Conservation (phyloP, 1,284 basidiomycete genomes). For the Cryptococcus sp. region DNA sequence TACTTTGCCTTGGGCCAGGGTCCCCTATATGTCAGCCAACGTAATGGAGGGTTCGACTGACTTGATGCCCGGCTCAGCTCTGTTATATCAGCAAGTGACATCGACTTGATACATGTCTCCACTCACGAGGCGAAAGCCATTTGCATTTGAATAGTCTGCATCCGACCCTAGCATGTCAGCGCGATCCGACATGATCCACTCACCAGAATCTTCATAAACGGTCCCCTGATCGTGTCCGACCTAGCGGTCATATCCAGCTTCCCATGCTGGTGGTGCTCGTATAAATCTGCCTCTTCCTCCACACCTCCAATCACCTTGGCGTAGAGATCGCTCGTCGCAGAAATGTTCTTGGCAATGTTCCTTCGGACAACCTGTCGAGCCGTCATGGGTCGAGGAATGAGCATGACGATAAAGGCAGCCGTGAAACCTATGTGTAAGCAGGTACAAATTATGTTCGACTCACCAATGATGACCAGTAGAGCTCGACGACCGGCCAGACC, state of each 20-base stretch:
- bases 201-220: conserved; percentile 33
- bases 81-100: conserved; percentile 7
- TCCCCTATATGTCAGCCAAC: conserved; percentile 19
- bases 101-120: no score
- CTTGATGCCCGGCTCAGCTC: conserved; percentile 33
- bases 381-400: conserved; percentile 41
- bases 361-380: conserved; percentile 37
- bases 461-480: conserved; percentile 44
- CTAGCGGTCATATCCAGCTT: conserved; percentile 11
- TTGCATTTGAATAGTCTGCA: conserved; percentile 28
- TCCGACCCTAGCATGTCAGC: conserved; percentile 15
- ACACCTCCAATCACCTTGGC: conserved; percentile 35
- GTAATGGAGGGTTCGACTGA: conserved; percentile 4
- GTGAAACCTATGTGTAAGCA: conserved; percentile 27
- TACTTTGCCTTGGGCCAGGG: conserved; percentile 44
- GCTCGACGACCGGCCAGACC: conserved; percentile 54
- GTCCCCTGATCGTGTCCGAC: conserved; percentile 15
- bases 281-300: conserved; percentile 25
- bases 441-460: background rate
- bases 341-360: conserved; percentile 35
- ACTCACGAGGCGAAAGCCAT: conserved; percentile 28
- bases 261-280: conserved; percentile 11
- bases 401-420: conserved; percentile 38
- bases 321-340: conserved; percentile 37
- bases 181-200: conserved; percentile 6